A percentile compares a stretch with the other conserved stretches of the same genome.
Conservation (phyloP, 2,329 filamentous ascomycete species). For the Emmonsiellopsis sp. region DNA sequence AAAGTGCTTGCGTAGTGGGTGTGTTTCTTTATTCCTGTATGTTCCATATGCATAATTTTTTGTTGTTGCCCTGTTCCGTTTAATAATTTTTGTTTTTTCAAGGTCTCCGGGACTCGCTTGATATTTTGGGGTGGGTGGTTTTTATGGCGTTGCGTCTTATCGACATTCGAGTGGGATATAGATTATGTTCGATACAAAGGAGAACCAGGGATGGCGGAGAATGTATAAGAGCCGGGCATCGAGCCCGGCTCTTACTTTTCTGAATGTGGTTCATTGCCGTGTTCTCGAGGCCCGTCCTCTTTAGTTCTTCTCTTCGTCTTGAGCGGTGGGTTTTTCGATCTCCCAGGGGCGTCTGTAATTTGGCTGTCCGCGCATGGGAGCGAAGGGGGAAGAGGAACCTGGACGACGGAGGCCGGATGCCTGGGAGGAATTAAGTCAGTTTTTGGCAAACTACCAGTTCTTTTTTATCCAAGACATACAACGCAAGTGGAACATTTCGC, state of each 20-base stretch:
- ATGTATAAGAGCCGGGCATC: background rate
- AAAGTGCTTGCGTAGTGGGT: background rate
- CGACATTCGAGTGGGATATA: background rate
- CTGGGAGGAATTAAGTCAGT: slow-evolving; percentile 16
- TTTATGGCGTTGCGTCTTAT: background rate
- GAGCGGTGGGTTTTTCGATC: background rate
- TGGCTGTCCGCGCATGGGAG: slow-evolving; percentile 12
- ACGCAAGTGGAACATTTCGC: slow-evolving; percentile 36
- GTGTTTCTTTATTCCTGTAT: background rate
- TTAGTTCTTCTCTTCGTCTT: background rate
- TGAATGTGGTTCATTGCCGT: background rate
- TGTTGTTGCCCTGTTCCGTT: background rate
- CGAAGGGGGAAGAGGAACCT: slow-evolving; percentile 29
- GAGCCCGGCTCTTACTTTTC: background rate
- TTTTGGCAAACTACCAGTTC: background rate
- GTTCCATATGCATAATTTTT: background rate
- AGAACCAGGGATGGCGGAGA: background rate
- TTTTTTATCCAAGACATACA: slow-evolving; percentile 25
- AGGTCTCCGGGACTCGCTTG: slow-evolving; percentile 1
- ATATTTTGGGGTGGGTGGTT: background rate
- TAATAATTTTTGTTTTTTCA: background rate
- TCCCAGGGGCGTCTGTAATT: slow-evolving; percentile 11
- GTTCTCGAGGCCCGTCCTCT: background rate
- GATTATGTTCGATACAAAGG: background rate
- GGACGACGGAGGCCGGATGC: slow-evolving; percentile 30